A percentile compares a stretch with the other conserved stretches of the same genome.
phyloP scores from a whole-genome alignment of 163 green algal species.

The Chloromonas sp. region DNA sequence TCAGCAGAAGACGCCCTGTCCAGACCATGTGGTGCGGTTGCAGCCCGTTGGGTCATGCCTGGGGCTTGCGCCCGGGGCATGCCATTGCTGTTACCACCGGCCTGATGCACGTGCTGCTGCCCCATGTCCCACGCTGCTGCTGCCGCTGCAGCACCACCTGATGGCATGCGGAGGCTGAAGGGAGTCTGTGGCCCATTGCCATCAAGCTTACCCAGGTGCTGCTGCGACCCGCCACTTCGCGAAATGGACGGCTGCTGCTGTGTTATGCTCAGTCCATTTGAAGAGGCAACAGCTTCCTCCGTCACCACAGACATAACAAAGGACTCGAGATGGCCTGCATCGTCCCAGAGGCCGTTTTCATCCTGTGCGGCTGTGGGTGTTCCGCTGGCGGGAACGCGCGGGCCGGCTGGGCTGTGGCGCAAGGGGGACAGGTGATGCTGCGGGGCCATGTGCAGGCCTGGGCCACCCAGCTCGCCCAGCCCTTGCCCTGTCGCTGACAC shows the following conservation, averaged over 20 bases:
- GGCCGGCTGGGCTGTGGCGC: background rate
- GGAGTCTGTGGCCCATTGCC: background rate
- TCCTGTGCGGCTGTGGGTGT: background rate
- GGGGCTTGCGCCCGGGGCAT: no score
- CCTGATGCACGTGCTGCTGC: no score
- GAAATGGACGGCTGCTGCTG: no score
- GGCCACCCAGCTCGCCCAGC: background rate
- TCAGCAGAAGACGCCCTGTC: no score
- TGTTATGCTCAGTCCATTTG: no score
- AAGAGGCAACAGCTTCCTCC: background rate
- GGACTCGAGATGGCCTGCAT: constrained; percentile 8
- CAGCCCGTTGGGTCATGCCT: background rate
- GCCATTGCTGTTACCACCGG: no score
- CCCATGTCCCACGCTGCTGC: no score
- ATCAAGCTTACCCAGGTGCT: no score
- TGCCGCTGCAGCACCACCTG: no score
- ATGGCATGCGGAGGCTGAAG: background rate
- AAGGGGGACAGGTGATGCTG: background rate
- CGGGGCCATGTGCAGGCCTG: background rate
- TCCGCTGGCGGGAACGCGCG: background rate
- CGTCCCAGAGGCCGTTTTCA: background rate
- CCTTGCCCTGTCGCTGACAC: background rate
- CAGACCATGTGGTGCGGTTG: background rate
- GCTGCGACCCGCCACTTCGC: no score
- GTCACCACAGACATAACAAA: constrained; percentile 13